Evolutionary conservation across 139 green algal genomes (phyloP).

Genomic region (Chlamydomonas urium): DNA sequence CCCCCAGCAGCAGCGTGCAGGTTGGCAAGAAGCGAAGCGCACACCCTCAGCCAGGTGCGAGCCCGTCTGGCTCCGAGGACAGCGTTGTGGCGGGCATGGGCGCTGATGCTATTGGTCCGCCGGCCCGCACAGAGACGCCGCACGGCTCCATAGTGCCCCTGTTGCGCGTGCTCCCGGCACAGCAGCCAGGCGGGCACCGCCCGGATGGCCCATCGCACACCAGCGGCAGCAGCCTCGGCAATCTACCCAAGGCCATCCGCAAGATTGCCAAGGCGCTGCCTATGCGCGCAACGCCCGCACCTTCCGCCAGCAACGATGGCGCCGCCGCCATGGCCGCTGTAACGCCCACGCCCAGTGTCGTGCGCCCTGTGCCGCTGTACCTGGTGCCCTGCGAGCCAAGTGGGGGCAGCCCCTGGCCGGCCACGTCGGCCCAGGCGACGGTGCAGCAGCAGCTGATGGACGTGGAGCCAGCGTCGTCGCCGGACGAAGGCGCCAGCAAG

Average conservation of each 20-base stretch:
- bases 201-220: background rate
- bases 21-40: no score
- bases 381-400: background rate
- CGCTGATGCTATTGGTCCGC: background rate
- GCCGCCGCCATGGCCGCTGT: background rate
- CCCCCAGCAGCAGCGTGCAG: no score
- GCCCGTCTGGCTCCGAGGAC: background rate
- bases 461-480: no score
- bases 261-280: no score
- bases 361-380: background rate
- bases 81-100: background rate
- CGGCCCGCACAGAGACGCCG: background rate
- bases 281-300: background rate
- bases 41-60: constrained; percentile 5
- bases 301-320: background rate
- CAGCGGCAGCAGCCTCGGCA: background rate
- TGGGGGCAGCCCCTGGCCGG: background rate
- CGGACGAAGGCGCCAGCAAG: no score
- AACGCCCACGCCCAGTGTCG: background rate
- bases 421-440: background rate
- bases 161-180: background rate
- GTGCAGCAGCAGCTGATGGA: constrained; percentile 10
- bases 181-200: background rate
- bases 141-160: background rate
- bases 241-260: constrained; percentile 4